A percentile compares a stretch with the other conserved stretches of the same genome.
Conservation (phyloP, 495 filamentous ascomycete species). For the Usnea hakonensis region DNA sequence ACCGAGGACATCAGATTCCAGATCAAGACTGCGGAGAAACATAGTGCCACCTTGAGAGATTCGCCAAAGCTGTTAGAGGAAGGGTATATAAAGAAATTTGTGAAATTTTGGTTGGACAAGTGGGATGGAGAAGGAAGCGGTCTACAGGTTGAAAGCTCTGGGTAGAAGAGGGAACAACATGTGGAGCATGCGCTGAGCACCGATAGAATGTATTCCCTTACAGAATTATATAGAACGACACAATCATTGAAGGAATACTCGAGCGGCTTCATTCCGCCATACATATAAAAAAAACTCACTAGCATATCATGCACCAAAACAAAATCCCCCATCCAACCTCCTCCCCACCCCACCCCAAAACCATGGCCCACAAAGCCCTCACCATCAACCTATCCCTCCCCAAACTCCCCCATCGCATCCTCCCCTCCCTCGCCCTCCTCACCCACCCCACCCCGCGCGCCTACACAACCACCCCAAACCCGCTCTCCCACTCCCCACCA, state of each 20-base stretch:
- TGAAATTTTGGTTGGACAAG: constrained; percentile 19
- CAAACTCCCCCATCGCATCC: background rate
- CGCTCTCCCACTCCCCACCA: too few species aligned
- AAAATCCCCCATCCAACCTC: too few species aligned
- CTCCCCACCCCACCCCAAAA: background rate
- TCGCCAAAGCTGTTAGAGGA: constrained; percentile 9
- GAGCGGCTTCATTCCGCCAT: background rate
- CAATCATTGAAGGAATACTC: background rate
- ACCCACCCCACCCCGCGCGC: background rate
- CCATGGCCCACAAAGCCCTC: background rate
- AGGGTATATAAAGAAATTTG: constrained; percentile 19
- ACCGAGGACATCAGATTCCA: constrained; percentile 3
- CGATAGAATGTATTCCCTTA: background rate
- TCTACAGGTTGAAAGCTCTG: constrained; percentile 2
- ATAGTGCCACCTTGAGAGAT: constrained; percentile 16
- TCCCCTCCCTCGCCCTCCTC: background rate
- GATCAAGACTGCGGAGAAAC: constrained; percentile 7
- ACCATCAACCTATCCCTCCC: background rate
- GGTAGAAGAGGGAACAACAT: background rate
- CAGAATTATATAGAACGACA: background rate
- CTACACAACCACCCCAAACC: background rate
- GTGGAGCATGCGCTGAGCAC: background rate
- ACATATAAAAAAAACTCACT: too few species aligned
- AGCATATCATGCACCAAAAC: too few species aligned
- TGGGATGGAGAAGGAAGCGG: constrained; percentile 14